Evolutionary conservation across 1,284 basidiomycete species (phyloP), one percentile per base, ranked within the genome.

Genomic region (Butyriboletus appendiculatus): DNA sequence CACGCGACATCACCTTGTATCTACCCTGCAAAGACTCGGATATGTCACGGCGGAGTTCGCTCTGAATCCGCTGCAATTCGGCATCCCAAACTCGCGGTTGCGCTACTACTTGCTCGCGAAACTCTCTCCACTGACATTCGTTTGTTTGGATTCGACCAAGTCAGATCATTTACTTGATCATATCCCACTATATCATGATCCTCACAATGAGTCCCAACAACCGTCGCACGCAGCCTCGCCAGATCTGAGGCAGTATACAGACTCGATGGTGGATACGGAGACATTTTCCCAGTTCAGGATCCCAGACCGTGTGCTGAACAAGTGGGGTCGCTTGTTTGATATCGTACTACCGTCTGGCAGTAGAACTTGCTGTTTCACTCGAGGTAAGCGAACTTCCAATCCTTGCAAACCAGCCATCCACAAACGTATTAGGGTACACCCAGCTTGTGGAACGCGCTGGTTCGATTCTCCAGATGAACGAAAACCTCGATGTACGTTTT

Each of bases 21-120:
- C 74, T 11, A 76, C 73, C 5, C 73, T 92, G 8, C 69, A 67
- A 28, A 69, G 65, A 2, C 73, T 86, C 4, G 80, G 79, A 30
- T 91, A 91, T 65, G 65, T 65, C n/a, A 78, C 74, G 0, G 60
- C 75, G 18, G 88, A 92, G 66, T 73, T 90, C 24, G 73, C 88
- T 15, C 69, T 92, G 41, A 90, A 84, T 28, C 90, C 89, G 1
- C 69, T 90, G 5, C 89, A 91, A 65, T 88, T 87, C 58, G 82
- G 84, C 20, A 82, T 90, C 24, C 89, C 90, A 7, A 92, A 91
- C 64, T 91, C 90, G 15, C 81, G 88, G 18, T 70, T 89, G 51
- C 78, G 90, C 32, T 92, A 91, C 64, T 92, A 92, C 60, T 73
- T 89, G n/a, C 79, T 92, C 1, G 88, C 88, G 8, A 86, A 81